Conservation (phyloP, 2,329 filamentous ascomycete genomes). For the Fusarium heterosporum region DNA sequence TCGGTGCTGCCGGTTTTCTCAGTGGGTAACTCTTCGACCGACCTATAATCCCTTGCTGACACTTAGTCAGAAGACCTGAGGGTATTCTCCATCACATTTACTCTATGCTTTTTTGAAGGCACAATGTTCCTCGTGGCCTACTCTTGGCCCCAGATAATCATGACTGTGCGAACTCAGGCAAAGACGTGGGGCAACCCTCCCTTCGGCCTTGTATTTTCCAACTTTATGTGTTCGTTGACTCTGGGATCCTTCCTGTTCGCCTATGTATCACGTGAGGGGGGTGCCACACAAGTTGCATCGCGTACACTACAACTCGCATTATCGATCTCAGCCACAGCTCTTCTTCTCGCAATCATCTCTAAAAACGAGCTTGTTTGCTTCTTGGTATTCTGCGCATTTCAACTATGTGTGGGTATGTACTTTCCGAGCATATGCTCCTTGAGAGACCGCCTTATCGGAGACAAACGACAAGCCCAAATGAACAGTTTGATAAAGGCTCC, state of each 20-base stretch:
- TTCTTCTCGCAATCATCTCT: neutral
- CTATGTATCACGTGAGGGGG: neutral
- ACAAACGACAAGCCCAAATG: neutral
- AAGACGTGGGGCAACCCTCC: neutral
- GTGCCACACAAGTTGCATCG: neutral
- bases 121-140: neutral
- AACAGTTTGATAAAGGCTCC: neutral
- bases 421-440: neutral
- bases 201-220: neutral
- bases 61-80: neutral
- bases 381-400: neutral
- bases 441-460: accelerated
- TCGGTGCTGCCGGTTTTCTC: accelerated
- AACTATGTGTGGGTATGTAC: neutral
- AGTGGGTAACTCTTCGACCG: neutral
- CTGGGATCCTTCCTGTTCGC: neutral
- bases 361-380: neutral
- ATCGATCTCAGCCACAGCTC: neutral
- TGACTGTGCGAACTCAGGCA: neutral
- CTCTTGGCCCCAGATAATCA: neutral
- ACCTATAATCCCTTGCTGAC: neutral
- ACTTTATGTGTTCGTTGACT: neutral
- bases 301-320: neutral
- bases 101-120: neutral
- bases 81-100: accelerated